Evolutionary conservation across 331 rosid species (phyloP), one percentile per base, ranked within the genome.

Genomic region (Rhamnella rubrinervis): DNA sequence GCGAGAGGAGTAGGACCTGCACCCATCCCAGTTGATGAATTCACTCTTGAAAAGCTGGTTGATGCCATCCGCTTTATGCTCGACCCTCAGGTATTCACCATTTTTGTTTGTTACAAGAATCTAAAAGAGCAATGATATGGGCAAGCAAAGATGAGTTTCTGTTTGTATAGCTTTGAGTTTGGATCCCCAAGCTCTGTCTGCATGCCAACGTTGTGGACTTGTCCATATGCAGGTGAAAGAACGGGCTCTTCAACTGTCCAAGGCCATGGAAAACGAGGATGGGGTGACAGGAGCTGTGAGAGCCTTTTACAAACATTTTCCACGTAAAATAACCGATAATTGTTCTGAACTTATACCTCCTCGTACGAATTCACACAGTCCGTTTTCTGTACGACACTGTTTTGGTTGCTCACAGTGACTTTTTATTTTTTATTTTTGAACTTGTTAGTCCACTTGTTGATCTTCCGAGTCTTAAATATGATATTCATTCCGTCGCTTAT

Each of bases 1-100:
- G 89, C 93, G 17, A 82, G 88, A 74, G 96, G 95, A 71, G 87
- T 91, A 19, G 98, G 98, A 67, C 98, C 98, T 60, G 86, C 88
- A n/a, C 96, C 97, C 61, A 91, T 93, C 66, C 95, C 91, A 1
- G 84, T 75, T 50, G 86, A 84, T 28, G 91, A 84, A 64, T 89
- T 89, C 77, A 72, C 95, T 19, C 80, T 73, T 15, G 90, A 87
- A 19, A 87, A 81, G 71, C 77, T 93, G 85, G 87, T 93, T 70
- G 78, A 75, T 66, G 98, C 98, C 55, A 87, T 93, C 68, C 67
- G 68, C 70, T 81, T 78, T 73, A 93, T 93, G 98, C 80, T 91
- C n/a, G 80, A 89, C 63, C 91, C 89, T 62, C 78, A 81, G 97
- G 97, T 93, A 87, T 12, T 2, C 10, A 25, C 59, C 15, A 8